Base-by-base conservation (phyloP, 192 early-diverging fungal genomes). In the Coemansia sp. region DNA sequence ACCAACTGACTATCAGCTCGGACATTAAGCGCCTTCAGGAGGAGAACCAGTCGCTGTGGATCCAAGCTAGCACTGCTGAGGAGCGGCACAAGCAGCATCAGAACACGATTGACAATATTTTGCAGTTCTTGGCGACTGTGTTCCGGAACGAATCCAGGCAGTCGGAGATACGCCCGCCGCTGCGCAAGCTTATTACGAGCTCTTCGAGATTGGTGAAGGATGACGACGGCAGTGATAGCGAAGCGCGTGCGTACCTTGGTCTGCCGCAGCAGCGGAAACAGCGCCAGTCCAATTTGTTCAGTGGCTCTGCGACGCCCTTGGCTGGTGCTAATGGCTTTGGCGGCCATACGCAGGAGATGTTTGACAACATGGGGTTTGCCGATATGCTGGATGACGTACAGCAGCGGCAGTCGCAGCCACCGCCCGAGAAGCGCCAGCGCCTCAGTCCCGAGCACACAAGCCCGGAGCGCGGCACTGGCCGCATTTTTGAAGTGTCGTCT, bases 41-140 rank as follows among this genome's bases (percentile, higher is more conserved):
- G 12, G 93, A 97, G 62, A 94, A 96, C 77, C 89, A 92, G 74
- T 78, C 87, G 47, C 73, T 99, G 23, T 99, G 96, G 96, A 86
- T 86, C 56, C 93, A 97, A 66, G 88, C 91, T 0, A 68, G 88
- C 0, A 70, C 81, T 0, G 83, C 92, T 13, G 86, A 92, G 28
- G 90, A 94, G 47, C 85, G 89, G 20, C 90, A 95, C 75, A 88
- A 89, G 41, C 79, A 89, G 37, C 95, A 97, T 69, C 94, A 97
- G 75, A 88, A 88, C 11, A 94, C 89, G 0, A 96, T 98, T 42
- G 91, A 96, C 79, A 96, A 95, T 71, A 96, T 98, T 58, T 62
- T 98, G 61, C 78, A 88, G 14, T 98, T 98, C 75, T 73, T 98
- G 69, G 94, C 94, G 1, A 87, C 91, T 0, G 88, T 97, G 35